Evolutionary conservation across 305 asterid genomes (phyloP).

Genomic region (Fraxinus platypoda): DNA sequence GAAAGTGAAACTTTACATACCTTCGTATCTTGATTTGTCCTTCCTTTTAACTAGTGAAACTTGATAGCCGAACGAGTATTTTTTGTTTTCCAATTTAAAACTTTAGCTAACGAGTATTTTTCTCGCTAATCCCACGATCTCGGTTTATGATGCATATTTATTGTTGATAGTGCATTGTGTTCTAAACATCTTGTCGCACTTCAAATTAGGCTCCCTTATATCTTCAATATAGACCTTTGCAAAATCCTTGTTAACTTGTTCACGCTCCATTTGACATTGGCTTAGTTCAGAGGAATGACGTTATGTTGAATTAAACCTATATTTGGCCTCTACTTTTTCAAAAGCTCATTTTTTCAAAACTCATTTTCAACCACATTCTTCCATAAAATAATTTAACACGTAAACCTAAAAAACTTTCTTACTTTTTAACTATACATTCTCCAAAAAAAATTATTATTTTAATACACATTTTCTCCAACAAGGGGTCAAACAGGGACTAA

Average conservation of each 20-base stretch:
- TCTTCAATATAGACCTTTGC: background rate
- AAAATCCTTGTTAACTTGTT: background rate
- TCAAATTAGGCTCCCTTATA: background rate
- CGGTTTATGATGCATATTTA: background rate
- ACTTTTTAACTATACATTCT: background rate
- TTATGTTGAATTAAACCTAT: background rate
- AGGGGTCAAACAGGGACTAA: background rate
- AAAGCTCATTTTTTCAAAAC: background rate
- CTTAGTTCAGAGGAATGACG: background rate
- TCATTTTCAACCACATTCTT: background rate
- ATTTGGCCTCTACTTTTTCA: background rate
- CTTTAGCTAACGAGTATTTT: background rate
- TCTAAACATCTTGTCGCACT: background rate
- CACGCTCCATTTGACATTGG: background rate
- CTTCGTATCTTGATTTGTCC: background rate
- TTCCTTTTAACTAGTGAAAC: background rate
- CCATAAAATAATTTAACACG: background rate
- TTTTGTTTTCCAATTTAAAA: background rate
- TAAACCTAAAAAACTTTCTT: background rate
- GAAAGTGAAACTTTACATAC: background rate
- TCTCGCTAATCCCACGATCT: background rate
- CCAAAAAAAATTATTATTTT: background rate
- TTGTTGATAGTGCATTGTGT: background rate
- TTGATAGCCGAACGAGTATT: background rate
- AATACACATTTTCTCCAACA: background rate